Conservation (phyloP, 805 yeast genomes). For the Candida palmyrensis region DNA sequence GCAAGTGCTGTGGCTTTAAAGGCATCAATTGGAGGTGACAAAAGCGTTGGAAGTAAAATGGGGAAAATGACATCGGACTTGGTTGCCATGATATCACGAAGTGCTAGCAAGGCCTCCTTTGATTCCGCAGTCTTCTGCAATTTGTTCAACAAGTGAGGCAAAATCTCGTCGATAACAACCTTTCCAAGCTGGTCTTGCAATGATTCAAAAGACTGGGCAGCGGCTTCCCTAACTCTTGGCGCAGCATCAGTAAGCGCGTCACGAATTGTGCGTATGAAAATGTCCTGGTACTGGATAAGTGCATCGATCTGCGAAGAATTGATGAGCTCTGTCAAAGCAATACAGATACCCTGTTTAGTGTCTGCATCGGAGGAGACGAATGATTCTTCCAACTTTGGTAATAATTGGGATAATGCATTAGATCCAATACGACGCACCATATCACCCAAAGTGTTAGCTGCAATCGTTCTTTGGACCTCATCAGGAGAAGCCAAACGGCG, state of each 20-base stretch:
- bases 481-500: conserved; percentile 80
- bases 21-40: conserved; percentile 74
- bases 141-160: conserved; percentile 76
- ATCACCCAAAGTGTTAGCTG: conserved; percentile 92
- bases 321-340: conserved; percentile 83
- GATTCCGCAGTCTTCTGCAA: conserved; percentile 53
- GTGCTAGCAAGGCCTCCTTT: conserved; percentile 70
- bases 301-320: conserved; percentile 63
- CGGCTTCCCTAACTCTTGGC: conserved; percentile 77
- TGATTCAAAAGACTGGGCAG: conserved; percentile 86
- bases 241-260: conserved; percentile 73
- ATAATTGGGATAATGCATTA: conserved; percentile 72
- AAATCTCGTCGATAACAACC: conserved; percentile 78
- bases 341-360: conserved; percentile 93
- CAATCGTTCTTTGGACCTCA: conserved; percentile 73
- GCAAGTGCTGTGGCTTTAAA: conserved; percentile 87
- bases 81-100: conserved; percentile 87
- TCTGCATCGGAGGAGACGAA: conserved; percentile 61
- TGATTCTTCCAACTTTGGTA: conserved; percentile 78
- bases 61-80: conserved; percentile 93
- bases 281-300: conserved; percentile 58
- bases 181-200: conserved; percentile 80
- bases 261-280: conserved; percentile 70
- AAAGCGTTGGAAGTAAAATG: conserved; percentile 77
- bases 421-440: conserved; percentile 91